Evolutionary conservation across 2,329 filamentous ascomycete genomes (phyloP), one percentile per base, ranked within the genome.

Genomic region (Diaporthe australafricana): DNA sequence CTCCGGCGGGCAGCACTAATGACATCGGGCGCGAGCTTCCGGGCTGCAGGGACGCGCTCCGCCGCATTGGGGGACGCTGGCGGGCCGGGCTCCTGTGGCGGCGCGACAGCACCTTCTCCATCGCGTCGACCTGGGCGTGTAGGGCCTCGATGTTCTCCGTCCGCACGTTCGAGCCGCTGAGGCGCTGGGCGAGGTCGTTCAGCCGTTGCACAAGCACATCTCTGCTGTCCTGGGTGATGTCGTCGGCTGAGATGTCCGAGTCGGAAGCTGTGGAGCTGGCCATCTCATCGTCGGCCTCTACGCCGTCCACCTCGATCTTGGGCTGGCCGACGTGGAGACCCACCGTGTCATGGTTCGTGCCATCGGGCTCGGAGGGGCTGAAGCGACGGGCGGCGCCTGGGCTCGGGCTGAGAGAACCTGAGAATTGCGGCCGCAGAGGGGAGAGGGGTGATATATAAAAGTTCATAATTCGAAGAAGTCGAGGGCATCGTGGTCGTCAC

Each of bases 171-270:
- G 79, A 74, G 27, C 77, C 76, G 66, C 77, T 78, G 9, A 86
- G 76, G 53, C 81, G 80, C 65, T 82, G 79, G n/a, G 83, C 78
- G 27, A 86, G 73, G 53, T 81, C 80, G 57, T 76, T 77, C 20
- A 86, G 79, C 40, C 84, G 81, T 73, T 84, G 82, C 38, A 87
- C 83, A 68, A 89, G 82, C 30, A 84, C 82, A 73, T 87, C 83
- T 70, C 81, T 83, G 77, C 80, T 81, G 72, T 82, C 82, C 55
- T 80, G 79, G 22, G 79, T 75, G 56, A 79, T 70, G 38, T 77
- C 75, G 38, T 76, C 73, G 47, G 73, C 70, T 27, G 73, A 56
- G 48, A 67, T 20, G 60, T 74, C 69, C 8, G 71, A 73, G 53
- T 71, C 38, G 70, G 74, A 53, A 5, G 65, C 27, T n/a, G 42